Conservation (phyloP, 169 alveolate species). For the Perkinsus chesapeaki region DNA sequence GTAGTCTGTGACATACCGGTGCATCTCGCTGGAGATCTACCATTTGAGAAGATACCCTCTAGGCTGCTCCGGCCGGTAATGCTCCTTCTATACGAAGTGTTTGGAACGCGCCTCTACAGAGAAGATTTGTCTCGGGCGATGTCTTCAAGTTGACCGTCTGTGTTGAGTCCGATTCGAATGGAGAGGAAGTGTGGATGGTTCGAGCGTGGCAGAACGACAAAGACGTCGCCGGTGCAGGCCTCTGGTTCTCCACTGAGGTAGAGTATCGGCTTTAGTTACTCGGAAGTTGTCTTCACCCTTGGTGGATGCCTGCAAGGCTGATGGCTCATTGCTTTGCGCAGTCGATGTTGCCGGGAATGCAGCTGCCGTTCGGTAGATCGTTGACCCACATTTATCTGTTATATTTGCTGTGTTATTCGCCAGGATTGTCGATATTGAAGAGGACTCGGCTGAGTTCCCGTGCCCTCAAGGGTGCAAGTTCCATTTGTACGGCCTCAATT, state of each 20-base stretch:
- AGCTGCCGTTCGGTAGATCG: background rate
- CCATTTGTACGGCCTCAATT: background rate
- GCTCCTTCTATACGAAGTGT: background rate
- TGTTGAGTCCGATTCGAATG: background rate
- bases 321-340: background rate
- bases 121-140: background rate
- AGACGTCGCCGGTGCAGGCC: background rate
- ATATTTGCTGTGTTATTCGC: background rate
- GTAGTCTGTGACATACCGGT: background rate
- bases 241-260: background rate
- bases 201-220: background rate
- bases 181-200: background rate
- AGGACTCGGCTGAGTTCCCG: background rate
- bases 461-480: background rate
- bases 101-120: background rate
- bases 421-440: background rate
- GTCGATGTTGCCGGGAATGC: background rate
- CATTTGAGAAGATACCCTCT: background rate
- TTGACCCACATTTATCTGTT: background rate
- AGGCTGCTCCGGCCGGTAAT: background rate
- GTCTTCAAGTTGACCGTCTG: background rate
- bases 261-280: background rate
- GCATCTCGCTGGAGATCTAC: background rate
- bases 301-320: background rate
- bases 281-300: background rate